Base-by-base conservation (phyloP, 495 filamentous ascomycete genomes). In the Letharia lupina region DNA sequence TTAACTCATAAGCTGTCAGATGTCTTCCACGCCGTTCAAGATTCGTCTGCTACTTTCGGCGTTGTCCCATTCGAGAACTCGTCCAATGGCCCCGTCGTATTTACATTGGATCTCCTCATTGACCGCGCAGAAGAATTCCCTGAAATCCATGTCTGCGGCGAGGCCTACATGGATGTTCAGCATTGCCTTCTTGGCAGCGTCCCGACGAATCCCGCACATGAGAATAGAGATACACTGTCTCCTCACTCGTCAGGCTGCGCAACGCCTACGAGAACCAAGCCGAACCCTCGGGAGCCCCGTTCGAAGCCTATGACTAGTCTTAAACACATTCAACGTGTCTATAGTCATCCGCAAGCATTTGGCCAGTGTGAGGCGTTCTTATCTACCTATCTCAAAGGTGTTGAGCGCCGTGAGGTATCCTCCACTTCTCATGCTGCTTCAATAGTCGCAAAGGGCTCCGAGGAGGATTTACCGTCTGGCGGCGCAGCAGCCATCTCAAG, bases 11-110 rank as follows among this genome's bases (percentile, higher is more conserved):
- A 20, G 8, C 23, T 20, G 66, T 78, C 54, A 83, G 91, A 93
- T 67, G 85, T 95, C 67, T 96, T 98, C 74, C 78, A 82, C 41
- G 81, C 84, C 20, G 87, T 96, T 28, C 91, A 96, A 75, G 78
- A 81, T 18, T 76, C 82, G 65, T 66, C 74, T 33, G 81, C 82
- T 0, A 75, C 80, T 65, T 88, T 85, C 71, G 93, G 91, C 66
- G 89, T 98, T 6, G 90, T 97, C 20, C 94, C 94, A 40, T 93
- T 95, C 77, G 94, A 98, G 76, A 98, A 98, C 77, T 93, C 88
- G 13, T 91, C 91, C 69, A 95, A 97, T 76, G 94, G 94, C 67
- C 86, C 87, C 54, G 95, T 98, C 50, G 85, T 93, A 35, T 84
- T 87, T 73, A 96, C 92, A 0, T 84, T 98, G 11, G 93, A 96